Conservation (phyloP, 2,329 filamentous ascomycete species). For the Aspergillus sclerotialis region DNA sequence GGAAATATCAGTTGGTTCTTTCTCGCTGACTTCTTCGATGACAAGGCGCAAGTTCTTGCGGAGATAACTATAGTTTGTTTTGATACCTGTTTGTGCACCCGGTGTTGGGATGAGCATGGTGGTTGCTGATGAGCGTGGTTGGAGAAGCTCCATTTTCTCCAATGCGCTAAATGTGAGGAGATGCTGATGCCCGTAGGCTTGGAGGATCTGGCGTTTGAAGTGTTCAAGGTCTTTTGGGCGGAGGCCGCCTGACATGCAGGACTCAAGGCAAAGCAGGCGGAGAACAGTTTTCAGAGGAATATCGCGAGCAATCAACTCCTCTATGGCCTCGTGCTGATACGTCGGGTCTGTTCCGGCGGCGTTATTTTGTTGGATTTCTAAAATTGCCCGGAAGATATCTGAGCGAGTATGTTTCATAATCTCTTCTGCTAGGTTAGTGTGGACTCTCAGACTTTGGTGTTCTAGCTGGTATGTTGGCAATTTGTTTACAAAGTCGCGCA, state of each 20-base stretch:
- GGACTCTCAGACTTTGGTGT: slow-evolving; percentile 83
- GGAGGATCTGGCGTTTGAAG: slow-evolving; percentile 79
- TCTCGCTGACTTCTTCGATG: slow-evolving; percentile 93
- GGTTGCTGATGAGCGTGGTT: slow-evolving; percentile 67
- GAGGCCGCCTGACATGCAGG: slow-evolving; percentile 80
- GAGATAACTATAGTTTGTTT: slow-evolving; percentile 85
- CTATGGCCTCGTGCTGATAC: slow-evolving; percentile 82
- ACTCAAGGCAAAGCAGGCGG: slow-evolving; percentile 82
- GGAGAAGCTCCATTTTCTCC: slow-evolving; percentile 81
- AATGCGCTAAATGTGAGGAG: slow-evolving; percentile 80
- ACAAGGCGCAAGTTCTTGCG: slow-evolving; percentile 83
- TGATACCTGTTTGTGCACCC: slow-evolving; percentile 56
- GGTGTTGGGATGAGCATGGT: slow-evolving; percentile 75
- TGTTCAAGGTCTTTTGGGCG: slow-evolving; percentile 81
- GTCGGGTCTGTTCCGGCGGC: slow-evolving; percentile 84
- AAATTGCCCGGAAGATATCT: slow-evolving; percentile 76
- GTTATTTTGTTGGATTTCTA: slow-evolving; percentile 94
- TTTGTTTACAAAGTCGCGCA: slow-evolving; percentile 92
- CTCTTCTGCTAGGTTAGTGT: slow-evolving; percentile 87
- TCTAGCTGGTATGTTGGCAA: slow-evolving; percentile 88
- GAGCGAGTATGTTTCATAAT: slow-evolving; percentile 89
- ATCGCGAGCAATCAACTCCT: slow-evolving; percentile 88
- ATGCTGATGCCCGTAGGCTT: slow-evolving; percentile 94
- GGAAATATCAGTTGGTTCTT: slow-evolving; percentile 88
- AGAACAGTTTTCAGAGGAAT: slow-evolving; percentile 75